These are phyloP conservation scores for Ramularia collo-cygni DNA, from an alignment of 2,329 filamentous ascomycete genomes.

Conservation along the genomic window DNA sequence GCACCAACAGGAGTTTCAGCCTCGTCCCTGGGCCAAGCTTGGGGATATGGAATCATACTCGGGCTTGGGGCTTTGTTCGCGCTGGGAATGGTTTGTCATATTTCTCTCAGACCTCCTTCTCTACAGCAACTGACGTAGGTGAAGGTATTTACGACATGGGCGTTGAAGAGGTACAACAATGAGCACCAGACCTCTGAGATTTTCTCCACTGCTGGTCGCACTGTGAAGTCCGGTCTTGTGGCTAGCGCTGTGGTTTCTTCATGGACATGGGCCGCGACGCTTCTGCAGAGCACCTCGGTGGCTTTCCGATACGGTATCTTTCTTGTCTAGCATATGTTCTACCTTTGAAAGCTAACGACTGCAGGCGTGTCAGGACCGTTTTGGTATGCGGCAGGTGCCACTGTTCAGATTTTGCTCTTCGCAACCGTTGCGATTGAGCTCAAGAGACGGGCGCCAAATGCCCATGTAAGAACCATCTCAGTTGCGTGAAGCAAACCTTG, in stretches of 20 bases:
- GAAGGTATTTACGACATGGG: too few species aligned
- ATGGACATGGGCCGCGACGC: slow-evolving; percentile 61
- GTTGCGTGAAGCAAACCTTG: too few species aligned
- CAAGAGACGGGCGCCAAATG: too few species aligned
- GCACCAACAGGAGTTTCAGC: too few species aligned
- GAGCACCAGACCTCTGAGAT: slow-evolving; percentile 73
- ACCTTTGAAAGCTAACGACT: too few species aligned
- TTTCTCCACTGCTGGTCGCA: slow-evolving; percentile 80
- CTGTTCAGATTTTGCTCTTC: slow-evolving; percentile 79
- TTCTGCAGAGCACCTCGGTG: slow-evolving; percentile 30
- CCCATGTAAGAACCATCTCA: too few species aligned
- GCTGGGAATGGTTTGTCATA: too few species aligned
- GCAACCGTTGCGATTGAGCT: slow-evolving; percentile 80
- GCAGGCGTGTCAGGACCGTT: neutral
- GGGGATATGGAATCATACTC: too few species aligned
- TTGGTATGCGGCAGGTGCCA: slow-evolving; percentile 56
- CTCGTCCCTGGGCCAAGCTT: too few species aligned
- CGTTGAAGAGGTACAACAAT: slow-evolving; percentile 48
- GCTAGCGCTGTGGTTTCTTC: slow-evolving; percentile 79
- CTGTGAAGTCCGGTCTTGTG: slow-evolving; percentile 78
- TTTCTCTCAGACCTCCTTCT: too few species aligned
- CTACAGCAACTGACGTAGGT: too few species aligned
- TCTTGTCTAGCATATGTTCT: slow-evolving; percentile 58
- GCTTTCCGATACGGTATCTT: slow-evolving; percentile 50
- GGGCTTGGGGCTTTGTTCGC: too few species aligned